These are phyloP conservation scores for Hortaea werneckii DNA, from an alignment of 2,329 filamentous ascomycete species.

Conservation along the genomic window DNA sequence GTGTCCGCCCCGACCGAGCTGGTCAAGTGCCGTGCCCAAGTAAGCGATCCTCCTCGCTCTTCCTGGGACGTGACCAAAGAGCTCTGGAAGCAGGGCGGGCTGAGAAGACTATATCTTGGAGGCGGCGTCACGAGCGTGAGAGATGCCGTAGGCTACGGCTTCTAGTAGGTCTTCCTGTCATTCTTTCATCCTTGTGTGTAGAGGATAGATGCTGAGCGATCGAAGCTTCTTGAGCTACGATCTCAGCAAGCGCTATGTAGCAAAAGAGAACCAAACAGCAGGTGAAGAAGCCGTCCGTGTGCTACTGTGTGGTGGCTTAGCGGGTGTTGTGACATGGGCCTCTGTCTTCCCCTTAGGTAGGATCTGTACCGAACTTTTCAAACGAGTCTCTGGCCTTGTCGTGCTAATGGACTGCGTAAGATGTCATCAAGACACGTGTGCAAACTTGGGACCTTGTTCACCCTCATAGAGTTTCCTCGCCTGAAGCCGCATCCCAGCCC, in stretches of 20 bases:
- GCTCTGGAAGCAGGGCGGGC: slow-evolving; percentile 30
- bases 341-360: slow-evolving; percentile 69
- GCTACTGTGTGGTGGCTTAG: slow-evolving; percentile 74
- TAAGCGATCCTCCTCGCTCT: slow-evolving; percentile 33
- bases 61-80: slow-evolving; percentile 21
- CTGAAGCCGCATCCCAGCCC: slow-evolving; percentile 6
- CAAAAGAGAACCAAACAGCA: slow-evolving; percentile 41
- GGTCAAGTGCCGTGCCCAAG: slow-evolving; percentile 78
- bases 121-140: slow-evolving; percentile 71
- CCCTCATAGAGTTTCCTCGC: background rate
- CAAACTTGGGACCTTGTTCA: slow-evolving; percentile 54
- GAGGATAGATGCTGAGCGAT: slow-evolving; percentile 1
- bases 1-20: slow-evolving; percentile 84
- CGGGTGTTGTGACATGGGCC: slow-evolving; percentile 79
- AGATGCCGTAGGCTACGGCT: slow-evolving; percentile 89
- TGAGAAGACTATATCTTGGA: slow-evolving; percentile 69
- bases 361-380: background rate
- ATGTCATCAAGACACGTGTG: slow-evolving; percentile 86
- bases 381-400: background rate
- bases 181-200: background rate
- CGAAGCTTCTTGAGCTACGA: slow-evolving; percentile 80
- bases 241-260: slow-evolving; percentile 47
- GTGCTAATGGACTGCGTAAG: slow-evolving; percentile 26
- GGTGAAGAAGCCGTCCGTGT: slow-evolving; percentile 22
- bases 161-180: slow-evolving; percentile 54